phyloP scores from a whole-genome alignment of 2,329 filamentous ascomycete genomes.

The Botrytis fabae region DNA sequence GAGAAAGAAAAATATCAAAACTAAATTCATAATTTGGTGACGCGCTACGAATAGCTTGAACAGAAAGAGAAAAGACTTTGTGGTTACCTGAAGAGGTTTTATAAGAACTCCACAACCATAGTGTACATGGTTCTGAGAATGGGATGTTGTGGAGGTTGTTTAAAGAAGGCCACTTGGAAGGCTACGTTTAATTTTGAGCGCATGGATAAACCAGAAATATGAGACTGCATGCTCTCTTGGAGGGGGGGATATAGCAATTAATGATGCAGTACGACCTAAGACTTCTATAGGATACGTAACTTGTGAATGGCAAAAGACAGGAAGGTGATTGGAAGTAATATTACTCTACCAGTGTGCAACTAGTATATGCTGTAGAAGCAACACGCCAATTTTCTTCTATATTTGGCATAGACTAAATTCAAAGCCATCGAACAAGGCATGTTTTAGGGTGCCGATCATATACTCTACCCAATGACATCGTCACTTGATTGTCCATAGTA shows the following conservation, averaged over 20 bases:
- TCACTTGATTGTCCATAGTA: slow-evolving; percentile 20
- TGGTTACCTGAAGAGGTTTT: neutral
- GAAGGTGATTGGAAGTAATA: neutral
- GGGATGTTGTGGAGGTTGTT: neutral
- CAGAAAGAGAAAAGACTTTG: neutral
- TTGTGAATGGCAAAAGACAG: slow-evolving; percentile 1
- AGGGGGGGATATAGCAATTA: neutral
- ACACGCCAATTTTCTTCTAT: slow-evolving; percentile 7
- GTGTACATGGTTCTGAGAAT: neutral
- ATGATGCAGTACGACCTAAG: slow-evolving; percentile 13
- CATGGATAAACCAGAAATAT: neutral
- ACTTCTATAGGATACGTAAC: neutral
- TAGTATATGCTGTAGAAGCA: slow-evolving; percentile 1
- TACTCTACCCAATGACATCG: neutral
- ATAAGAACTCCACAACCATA: neutral
- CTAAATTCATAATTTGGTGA: neutral
- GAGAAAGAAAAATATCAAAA: neutral
- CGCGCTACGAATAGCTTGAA: neutral
- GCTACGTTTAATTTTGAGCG: no score
- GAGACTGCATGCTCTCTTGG: neutral
- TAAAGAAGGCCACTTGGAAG: neutral
- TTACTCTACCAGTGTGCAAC: neutral
- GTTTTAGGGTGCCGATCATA: neutral
- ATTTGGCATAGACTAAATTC: neutral
- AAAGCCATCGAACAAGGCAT: neutral